phyloP scores from a whole-genome alignment of 257 asterid genomes.

The Forsythia suspensa region DNA sequence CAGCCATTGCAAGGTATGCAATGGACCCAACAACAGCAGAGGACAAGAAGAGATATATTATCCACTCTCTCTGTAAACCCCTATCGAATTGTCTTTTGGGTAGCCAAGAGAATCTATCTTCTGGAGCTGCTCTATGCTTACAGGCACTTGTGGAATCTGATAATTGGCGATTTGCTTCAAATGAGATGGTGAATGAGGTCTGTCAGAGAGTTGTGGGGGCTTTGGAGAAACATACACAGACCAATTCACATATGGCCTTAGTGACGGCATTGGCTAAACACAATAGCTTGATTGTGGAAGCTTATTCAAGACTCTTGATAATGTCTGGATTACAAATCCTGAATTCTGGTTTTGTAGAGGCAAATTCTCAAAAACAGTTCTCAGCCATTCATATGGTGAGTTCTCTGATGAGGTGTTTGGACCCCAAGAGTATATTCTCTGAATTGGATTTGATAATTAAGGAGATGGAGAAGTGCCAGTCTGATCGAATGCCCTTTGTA shows the following conservation, averaged over 20 bases:
- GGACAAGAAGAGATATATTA: slow-evolving; percentile 61
- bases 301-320: slow-evolving; percentile 76
- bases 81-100: slow-evolving; percentile 84
- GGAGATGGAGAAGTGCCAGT: slow-evolving; percentile 86
- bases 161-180: slow-evolving; percentile 89
- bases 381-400: slow-evolving; percentile 90
- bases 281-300: slow-evolving; percentile 78
- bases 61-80: slow-evolving; percentile 74
- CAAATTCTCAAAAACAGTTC: slow-evolving; percentile 75
- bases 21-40: slow-evolving; percentile 78
- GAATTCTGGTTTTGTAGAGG: slow-evolving; percentile 54
- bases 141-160: slow-evolving; percentile 88
- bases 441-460: slow-evolving; percentile 64
- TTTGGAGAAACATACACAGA: slow-evolving; percentile 71
- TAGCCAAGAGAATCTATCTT: slow-evolving; percentile 74
- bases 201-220: slow-evolving; percentile 93
- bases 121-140: slow-evolving; percentile 91
- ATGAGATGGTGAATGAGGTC: slow-evolving; percentile 80
- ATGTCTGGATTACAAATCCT: slow-evolving; percentile 63
- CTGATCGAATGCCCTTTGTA: slow-evolving; percentile 78
- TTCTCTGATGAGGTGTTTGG: slow-evolving; percentile 75
- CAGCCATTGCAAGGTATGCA: slow-evolving; percentile 85
- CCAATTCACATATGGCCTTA: slow-evolving; percentile 79
- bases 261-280: slow-evolving; percentile 83
- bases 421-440: slow-evolving; percentile 69